phyloP scores from a whole-genome alignment of 1,284 basidiomycete species.

The Boletus albobrunnescens region DNA sequence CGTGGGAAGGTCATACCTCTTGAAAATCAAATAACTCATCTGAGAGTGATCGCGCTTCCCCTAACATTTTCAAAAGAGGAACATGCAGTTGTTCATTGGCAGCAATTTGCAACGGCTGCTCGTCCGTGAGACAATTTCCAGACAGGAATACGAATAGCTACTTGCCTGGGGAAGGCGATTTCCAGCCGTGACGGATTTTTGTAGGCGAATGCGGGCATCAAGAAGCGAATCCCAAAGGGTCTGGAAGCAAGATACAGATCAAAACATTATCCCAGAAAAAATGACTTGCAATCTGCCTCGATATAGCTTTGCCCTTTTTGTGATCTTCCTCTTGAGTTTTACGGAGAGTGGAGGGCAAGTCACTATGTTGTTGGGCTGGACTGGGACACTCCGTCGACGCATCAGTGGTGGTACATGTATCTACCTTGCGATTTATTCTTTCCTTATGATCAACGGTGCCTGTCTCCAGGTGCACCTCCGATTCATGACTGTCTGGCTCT shows the following conservation, averaged over 20 bases:
- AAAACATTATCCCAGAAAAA: conserved; percentile 1
- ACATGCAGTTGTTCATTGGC: conserved; percentile 36
- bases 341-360: conserved; percentile 52
- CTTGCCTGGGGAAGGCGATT: conserved; percentile 59
- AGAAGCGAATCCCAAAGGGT: conserved; percentile 80
- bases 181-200: conserved; percentile 68
- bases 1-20: conserved; percentile 41
- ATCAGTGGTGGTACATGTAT: neutral
- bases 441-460: conserved; percentile 6
- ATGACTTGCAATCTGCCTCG: conserved; percentile 71
- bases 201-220: conserved; percentile 83
- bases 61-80: conserved; percentile 48
- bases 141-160: conserved; percentile 17
- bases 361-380: conserved; percentile 37
- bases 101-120: conserved; percentile 23
- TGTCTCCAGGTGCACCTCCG: conserved; percentile 30
- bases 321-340: conserved; percentile 62
- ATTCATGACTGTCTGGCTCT: conserved; percentile 8
- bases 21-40: conserved; percentile 68
- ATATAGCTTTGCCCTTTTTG: conserved; percentile 77
- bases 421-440: conserved; percentile 1
- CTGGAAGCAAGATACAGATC: conserved; percentile 39
- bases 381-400: conserved; percentile 1
- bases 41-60: conserved; percentile 56
- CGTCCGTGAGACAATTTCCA: conserved; percentile 15